phyloP scores from a whole-genome alignment of 1,284 basidiomycete species.

The Irpex sp. region DNA sequence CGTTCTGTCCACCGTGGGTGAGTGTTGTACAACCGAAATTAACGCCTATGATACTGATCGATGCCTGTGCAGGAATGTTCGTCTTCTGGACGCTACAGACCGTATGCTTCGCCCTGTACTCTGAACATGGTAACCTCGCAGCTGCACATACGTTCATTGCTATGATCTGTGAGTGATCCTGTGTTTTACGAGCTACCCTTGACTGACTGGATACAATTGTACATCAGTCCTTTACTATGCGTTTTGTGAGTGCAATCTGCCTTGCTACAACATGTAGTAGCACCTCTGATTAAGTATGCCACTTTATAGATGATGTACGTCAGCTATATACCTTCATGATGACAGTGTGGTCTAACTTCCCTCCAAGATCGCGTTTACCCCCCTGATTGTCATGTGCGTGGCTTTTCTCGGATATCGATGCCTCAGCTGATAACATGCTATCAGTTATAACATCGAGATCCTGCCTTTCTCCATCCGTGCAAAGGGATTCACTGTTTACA shows the following conservation, averaged over 20 bases:
- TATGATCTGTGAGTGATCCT: constrained; percentile 38
- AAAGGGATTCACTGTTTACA: constrained; percentile 58
- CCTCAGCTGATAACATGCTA: neutral
- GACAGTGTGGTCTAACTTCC: neutral
- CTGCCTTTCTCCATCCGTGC: constrained; percentile 54
- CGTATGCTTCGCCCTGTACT: constrained; percentile 37
- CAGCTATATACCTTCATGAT: constrained; percentile 8
- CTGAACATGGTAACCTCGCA: constrained; percentile 26
- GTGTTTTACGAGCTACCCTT: neutral
- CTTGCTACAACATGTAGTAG: neutral
- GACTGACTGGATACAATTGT: neutral
- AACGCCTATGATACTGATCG: neutral
- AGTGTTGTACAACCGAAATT: neutral
- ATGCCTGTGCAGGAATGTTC: constrained; percentile 31
- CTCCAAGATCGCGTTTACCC: constrained; percentile 45
- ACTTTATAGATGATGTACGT: constrained; percentile 28
- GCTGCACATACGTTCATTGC: constrained; percentile 44
- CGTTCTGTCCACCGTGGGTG: constrained; percentile 43
- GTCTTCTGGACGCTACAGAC: constrained; percentile 41
- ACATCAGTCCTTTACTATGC: constrained; percentile 35
- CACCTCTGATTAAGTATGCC: neutral
- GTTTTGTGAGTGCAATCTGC: constrained; percentile 35
- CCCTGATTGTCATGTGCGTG: constrained; percentile 46
- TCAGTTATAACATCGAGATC: constrained; percentile 53
- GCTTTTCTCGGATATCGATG: too few relatives aligned